Conservation (phyloP, 352 stramenopile genomes). For the Phytophthora pinifolia region DNA sequence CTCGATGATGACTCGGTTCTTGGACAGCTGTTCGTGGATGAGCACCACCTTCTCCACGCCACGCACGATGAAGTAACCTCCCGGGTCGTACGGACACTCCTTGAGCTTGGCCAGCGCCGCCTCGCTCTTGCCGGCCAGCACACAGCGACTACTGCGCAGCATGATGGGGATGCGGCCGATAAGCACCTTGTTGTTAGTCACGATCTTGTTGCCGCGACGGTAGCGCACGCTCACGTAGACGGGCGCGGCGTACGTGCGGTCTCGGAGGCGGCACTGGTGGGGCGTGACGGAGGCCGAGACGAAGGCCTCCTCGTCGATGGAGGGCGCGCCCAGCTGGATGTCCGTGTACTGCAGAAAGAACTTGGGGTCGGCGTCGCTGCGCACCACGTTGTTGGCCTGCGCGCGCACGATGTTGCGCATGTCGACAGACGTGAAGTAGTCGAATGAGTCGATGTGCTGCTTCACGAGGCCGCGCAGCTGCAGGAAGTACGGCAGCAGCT, state of each 20-base stretch:
- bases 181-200: slow-evolving; percentile 97
- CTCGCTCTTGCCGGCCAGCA: slow-evolving; percentile 95
- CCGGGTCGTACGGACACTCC: slow-evolving; percentile 99
- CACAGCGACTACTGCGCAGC: slow-evolving; percentile 96
- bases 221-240: slow-evolving; percentile 99
- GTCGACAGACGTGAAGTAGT: slow-evolving; percentile 99
- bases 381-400: slow-evolving; percentile 91
- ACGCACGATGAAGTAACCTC: slow-evolving; percentile 99
- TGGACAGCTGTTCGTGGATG: slow-evolving; percentile 99
- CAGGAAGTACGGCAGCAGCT: slow-evolving; percentile 98
- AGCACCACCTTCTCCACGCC: slow-evolving; percentile 99
- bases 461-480: slow-evolving; percentile 91
- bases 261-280: slow-evolving; percentile 97
- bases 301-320: slow-evolving; percentile 97
- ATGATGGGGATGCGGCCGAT: slow-evolving; percentile 99
- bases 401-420: slow-evolving; percentile 98
- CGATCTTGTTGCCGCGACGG: slow-evolving; percentile 96
- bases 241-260: slow-evolving; percentile 98
- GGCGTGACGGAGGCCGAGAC: slow-evolving; percentile 93
- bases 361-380: slow-evolving; percentile 95
- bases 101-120: slow-evolving; percentile 95
- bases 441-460: slow-evolving; percentile 99
- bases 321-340: slow-evolving; percentile 96
- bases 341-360: slow-evolving; percentile 99
- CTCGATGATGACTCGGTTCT: slow-evolving; percentile 99